These are phyloP conservation scores for Beauveria pseudobassiana DNA, from an alignment of 2,329 filamentous ascomycete species.

Conservation along the genomic window DNA sequence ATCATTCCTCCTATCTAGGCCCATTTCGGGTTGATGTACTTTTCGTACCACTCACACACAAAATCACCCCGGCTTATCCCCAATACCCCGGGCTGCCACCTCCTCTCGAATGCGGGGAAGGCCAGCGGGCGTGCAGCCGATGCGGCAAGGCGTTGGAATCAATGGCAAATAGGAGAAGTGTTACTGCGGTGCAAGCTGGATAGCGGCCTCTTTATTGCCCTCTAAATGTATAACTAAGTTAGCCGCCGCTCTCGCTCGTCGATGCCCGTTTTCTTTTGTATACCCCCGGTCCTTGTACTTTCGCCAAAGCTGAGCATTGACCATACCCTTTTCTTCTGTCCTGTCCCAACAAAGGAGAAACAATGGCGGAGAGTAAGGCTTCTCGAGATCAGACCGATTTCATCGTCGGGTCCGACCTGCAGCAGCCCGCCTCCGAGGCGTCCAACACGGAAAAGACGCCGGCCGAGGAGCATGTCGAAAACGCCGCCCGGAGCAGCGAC, in stretches of 20 bases:
- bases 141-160: background rate
- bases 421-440: background rate
- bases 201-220: too few relatives aligned
- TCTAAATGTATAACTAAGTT: background rate
- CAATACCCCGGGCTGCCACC: too few relatives aligned
- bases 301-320: too few relatives aligned
- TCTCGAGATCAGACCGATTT: background rate
- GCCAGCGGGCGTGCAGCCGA: background rate
- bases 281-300: too few relatives aligned
- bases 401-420: background rate
- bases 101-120: background rate
- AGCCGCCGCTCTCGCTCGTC: background rate
- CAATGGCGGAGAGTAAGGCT: background rate
- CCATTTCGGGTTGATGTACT: background rate
- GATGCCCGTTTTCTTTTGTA: too few relatives aligned
- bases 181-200: too few relatives aligned
- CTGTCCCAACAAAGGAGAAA: background rate
- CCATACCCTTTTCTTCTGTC: background rate
- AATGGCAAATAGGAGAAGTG: background rate
- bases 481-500: background rate
- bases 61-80: too few relatives aligned
- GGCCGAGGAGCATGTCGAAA: conserved; percentile 4
- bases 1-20: background rate
- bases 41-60: background rate
- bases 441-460: background rate